These are phyloP conservation scores for Isatis lusitanica DNA, from an alignment of 441 rosid species.

Conservation along the genomic window DNA sequence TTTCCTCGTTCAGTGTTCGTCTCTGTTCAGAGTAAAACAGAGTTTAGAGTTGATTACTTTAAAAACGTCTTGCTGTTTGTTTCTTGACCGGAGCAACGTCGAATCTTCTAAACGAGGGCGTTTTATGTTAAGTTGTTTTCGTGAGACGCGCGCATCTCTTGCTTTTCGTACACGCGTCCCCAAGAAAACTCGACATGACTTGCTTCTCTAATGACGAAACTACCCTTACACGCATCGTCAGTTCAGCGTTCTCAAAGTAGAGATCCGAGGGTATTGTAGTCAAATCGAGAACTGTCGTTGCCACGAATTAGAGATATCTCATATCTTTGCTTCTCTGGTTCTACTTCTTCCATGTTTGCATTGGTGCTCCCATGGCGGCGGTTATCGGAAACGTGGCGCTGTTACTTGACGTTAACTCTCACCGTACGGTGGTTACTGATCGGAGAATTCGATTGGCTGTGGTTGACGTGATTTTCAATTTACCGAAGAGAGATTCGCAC, in stretches of 20 bases:
- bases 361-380: slow-evolving; percentile 50
- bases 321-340: slow-evolving; percentile 21
- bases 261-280: slow-evolving; percentile 34
- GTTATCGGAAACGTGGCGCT: slow-evolving; percentile 71
- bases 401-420: slow-evolving; percentile 54
- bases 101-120: neutral
- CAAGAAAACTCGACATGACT: slow-evolving; percentile 42
- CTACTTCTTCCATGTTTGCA: slow-evolving; percentile 24
- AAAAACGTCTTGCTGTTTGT: slow-evolving; percentile 11
- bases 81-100: neutral
- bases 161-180: slow-evolving; percentile 52
- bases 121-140: neutral
- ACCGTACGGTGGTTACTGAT: slow-evolving; percentile 51
- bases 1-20: neutral
- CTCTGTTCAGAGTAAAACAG: neutral
- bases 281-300: neutral
- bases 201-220: slow-evolving; percentile 20
- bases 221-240: slow-evolving; percentile 29
- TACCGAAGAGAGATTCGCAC: slow-evolving; percentile 56
- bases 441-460: slow-evolving; percentile 56
- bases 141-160: slow-evolving; percentile 42
- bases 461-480: slow-evolving; percentile 50
- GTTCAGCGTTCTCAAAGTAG: neutral
- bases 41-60: neutral
- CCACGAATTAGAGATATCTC: slow-evolving; percentile 44